These are phyloP conservation scores for Lactarius evosmus DNA, from an alignment of 768 basidiomycete species.

Conservation along the genomic window DNA sequence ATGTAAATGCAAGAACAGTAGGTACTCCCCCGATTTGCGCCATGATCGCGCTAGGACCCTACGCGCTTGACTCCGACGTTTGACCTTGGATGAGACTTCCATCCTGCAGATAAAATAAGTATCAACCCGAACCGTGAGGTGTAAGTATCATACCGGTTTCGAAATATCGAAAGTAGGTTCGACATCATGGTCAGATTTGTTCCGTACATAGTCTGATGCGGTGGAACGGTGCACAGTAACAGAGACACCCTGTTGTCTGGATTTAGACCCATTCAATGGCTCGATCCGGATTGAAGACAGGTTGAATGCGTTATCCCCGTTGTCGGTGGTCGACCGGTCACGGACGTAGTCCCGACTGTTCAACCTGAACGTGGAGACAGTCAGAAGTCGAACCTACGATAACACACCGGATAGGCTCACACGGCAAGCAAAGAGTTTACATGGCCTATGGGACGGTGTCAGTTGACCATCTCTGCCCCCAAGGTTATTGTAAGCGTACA, in stretches of 20 bases:
- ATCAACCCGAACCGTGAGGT: background rate
- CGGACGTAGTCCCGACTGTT: background rate
- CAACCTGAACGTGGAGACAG: background rate
- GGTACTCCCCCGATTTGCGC: no score
- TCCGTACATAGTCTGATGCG: no score
- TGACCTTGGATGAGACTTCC: no score
- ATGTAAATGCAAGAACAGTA: no score
- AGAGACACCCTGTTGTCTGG: no score
- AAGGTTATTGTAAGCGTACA: background rate
- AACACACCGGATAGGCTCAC: background rate
- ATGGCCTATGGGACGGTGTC: background rate
- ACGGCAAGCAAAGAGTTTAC: background rate
- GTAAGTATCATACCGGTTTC: no score
- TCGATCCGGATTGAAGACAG: background rate
- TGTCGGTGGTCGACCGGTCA: background rate
- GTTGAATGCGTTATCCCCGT: background rate
- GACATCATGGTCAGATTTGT: no score
- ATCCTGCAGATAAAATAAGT: background rate
- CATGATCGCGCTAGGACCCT: no score
- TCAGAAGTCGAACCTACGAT: background rate
- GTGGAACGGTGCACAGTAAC: no score
- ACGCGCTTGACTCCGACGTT: no score
- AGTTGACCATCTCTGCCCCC: background rate
- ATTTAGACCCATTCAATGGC: background rate
- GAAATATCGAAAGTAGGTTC: no score